A percentile compares a stretch with the other conserved stretches of the same genome.
Conservation (phyloP, 2,329 filamentous ascomycete genomes). For the Alternaria sp. region DNA sequence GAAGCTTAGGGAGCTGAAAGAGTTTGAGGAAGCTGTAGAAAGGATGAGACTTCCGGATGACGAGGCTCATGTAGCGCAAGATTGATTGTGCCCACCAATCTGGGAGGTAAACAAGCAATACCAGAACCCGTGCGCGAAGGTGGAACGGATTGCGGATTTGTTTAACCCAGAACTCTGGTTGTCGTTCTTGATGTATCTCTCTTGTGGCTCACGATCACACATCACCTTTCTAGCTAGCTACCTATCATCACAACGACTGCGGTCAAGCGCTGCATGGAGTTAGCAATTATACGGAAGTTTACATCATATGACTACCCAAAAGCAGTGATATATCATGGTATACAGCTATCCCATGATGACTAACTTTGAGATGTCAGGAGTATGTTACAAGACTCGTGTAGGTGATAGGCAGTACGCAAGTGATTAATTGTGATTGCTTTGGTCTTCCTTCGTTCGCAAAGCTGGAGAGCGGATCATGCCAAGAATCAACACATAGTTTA, state of each 20-base stretch:
- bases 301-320: background rate
- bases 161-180: background rate
- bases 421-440: too few species aligned
- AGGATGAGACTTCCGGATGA: background rate
- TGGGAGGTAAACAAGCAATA: background rate
- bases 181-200: background rate
- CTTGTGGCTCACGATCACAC: background rate
- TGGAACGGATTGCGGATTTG: background rate
- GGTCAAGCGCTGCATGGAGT: background rate
- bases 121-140: background rate
- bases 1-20: conserved; percentile 16
- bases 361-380: background rate
- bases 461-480: too few species aligned
- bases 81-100: background rate
- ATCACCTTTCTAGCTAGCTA: background rate
- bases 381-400: too few species aligned
- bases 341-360: background rate
- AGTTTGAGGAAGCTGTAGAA: conserved; percentile 10
- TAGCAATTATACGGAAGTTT: background rate
- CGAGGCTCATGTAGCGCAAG: background rate
- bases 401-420: too few species aligned
- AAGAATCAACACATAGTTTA: too few species aligned
- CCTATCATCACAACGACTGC: background rate
- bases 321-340: background rate
- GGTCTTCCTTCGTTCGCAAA: too few species aligned